Percentiles rank a stretch among this genome's conserved stretches.
Evolutionary conservation across 2,329 filamentous ascomycete genomes (phyloP).

Genomic region (Neonectria coccinea): DNA sequence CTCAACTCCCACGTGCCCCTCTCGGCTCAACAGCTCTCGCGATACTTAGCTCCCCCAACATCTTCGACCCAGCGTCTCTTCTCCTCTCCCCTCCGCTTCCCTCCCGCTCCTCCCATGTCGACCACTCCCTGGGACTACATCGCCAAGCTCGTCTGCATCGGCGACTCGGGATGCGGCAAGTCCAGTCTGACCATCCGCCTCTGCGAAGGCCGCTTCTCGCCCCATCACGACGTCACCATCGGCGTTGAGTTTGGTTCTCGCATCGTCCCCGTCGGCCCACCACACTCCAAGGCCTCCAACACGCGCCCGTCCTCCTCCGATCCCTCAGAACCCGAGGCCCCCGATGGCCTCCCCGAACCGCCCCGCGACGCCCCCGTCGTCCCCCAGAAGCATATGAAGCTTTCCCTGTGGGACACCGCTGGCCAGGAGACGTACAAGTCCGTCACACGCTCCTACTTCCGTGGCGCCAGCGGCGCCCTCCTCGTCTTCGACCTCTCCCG

Average conservation of each 20-base stretch:
- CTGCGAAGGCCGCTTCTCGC: conserved; percentile 94
- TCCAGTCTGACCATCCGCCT: conserved; percentile 93
- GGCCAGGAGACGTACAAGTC: conserved; percentile 98
- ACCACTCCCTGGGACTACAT: conserved; percentile 95
- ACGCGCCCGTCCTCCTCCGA: conserved; percentile 40
- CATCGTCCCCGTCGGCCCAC: conserved; percentile 90
- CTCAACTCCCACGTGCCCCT: conserved; percentile 20
- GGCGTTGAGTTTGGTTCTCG: conserved; percentile 95
- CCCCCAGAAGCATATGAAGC: conserved; percentile 85
- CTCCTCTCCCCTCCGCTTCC: background rate
- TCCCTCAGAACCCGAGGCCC: conserved; percentile 30
- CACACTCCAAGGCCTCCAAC: conserved; percentile 66
- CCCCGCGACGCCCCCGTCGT: conserved; percentile 54
- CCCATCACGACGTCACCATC: conserved; percentile 96
- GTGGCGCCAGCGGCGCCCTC: conserved; percentile 77
- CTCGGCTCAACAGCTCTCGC: conserved; percentile 14
- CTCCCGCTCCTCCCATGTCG: conserved; percentile 59
- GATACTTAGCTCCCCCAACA: conserved; percentile 7
- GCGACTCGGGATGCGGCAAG: conserved; percentile 96
- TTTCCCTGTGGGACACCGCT: conserved; percentile 94
- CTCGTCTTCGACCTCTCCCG: conserved; percentile 96
- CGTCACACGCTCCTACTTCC: conserved; percentile 93
- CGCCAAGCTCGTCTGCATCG: conserved; percentile 97
- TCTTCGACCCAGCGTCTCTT: background rate
- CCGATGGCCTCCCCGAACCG: conserved; percentile 65